Evolutionary conservation across 2,329 filamentous ascomycete species (phyloP), one percentile per base, ranked within the genome.

Genomic region (Volutella citrinella): DNA sequence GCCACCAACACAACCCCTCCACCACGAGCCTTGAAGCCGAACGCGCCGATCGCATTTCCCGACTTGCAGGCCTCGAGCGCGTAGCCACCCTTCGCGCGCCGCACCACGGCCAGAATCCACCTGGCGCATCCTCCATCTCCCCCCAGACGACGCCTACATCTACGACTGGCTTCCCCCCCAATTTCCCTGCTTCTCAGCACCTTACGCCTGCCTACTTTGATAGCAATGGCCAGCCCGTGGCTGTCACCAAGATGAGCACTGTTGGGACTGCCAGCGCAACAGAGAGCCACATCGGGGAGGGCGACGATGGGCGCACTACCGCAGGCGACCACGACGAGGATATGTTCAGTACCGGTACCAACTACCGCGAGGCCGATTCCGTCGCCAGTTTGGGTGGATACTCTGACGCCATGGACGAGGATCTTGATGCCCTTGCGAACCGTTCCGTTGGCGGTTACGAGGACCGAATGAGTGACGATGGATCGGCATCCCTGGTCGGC

Each of bases 1-100:
- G 76, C 51, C 68, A 80, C 59, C 64, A 79, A 52, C 70, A 80
- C 55, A 71, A 76, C 50, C 68, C 74, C 48, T 63, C 78, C 7
- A 77, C 78, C 34, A 84, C 78, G 47, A 91, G 84, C 52, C 80
- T 93, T 41, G 90, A 95, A 54, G 89, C 89, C 44, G 90, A 95
- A 63, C 87, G 90, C 49, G 89, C 88, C 44, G 90, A 96, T 64
- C 89, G 91, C 54, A 96, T 97, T 63, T 95, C 89, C 26, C 89
- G 91, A 31, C 80, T 96, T 15, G 87, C 90, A 10, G 91, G 91
- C n/a, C 78, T 96, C 22, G 89, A 95, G 60, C 81, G 87, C 36
- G 82, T 96, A 37, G 82, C 85, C 12, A 86, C 87, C n/a, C 74
- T 84, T 26, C 82, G 86, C 42, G 70, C 77, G 19, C 61, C 66